phyloP scores from a whole-genome alignment of 192 early-diverging fungal genomes.

The Coemansia sp. region DNA sequence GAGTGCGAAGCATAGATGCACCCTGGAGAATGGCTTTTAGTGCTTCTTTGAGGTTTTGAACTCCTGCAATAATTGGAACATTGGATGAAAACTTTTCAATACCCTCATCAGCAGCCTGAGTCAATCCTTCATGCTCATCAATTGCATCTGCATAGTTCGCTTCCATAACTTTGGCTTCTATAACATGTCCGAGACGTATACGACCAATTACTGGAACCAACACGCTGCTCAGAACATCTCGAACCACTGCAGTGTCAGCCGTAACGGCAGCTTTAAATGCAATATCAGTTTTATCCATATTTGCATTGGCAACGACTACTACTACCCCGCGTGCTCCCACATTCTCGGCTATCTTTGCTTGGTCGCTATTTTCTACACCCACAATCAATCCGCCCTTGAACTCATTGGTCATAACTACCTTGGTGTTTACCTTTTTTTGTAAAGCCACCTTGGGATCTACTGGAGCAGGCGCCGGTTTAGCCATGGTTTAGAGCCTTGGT shows the following conservation, averaged over 20 bases:
- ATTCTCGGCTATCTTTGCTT: conserved; percentile 10
- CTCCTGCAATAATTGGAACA: not conserved
- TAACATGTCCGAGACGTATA: not conserved
- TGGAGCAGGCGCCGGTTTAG: not conserved
- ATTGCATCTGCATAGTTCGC: not conserved
- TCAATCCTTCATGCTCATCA: not conserved
- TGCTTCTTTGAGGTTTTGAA: not conserved
- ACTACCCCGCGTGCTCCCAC: conserved; percentile 2
- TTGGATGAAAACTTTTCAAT: not conserved
- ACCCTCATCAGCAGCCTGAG: not conserved
- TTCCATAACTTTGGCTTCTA: not conserved
- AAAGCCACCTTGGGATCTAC: too few relatives aligned
- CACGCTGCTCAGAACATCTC: not conserved
- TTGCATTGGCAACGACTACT: not conserved
- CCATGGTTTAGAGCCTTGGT: not conserved
- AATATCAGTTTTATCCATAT: too few relatives aligned
- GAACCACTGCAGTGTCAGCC: not conserved
- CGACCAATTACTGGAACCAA: not conserved
- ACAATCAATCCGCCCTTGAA: conserved; percentile 6
- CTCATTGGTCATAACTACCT: not conserved
- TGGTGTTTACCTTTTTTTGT: not conserved
- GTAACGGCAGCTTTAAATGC: not conserved
- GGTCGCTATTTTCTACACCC: conserved; percentile 1
- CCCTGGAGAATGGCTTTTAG: not conserved
- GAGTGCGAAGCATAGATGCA: not conserved